Conservation (phyloP, 1,284 basidiomycete species). For the Microbotryomycetes sp. region DNA sequence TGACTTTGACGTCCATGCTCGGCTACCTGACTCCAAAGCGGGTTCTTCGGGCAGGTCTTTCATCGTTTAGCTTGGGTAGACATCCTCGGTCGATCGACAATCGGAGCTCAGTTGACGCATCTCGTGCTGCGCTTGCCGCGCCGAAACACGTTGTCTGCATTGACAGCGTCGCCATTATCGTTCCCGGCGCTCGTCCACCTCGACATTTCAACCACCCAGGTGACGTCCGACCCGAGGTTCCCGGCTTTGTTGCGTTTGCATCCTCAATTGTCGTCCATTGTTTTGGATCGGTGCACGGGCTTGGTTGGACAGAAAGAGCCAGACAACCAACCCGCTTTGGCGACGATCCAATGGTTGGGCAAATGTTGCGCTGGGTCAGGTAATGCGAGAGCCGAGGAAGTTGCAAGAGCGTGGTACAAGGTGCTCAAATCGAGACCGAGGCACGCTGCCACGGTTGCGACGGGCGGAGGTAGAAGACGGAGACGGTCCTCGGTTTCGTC, state of each 20-base stretch:
- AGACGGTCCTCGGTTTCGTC: too few relatives aligned
- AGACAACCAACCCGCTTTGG: slow-evolving; percentile 12
- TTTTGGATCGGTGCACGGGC: slow-evolving; percentile 25
- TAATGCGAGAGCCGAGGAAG: slow-evolving; percentile 15
- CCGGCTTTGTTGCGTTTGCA: slow-evolving; percentile 12
- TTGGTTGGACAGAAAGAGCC: slow-evolving; percentile 13
- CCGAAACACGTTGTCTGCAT: slow-evolving; percentile 26
- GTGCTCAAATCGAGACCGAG: slow-evolving; percentile 18
- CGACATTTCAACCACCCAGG: slow-evolving; percentile 33
- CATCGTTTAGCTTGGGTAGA: neutral
- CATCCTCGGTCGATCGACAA: slow-evolving; percentile 19
- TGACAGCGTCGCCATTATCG: slow-evolving; percentile 18
- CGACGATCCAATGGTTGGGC: slow-evolving; percentile 23
- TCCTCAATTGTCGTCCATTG: slow-evolving; percentile 7
- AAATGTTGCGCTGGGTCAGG: slow-evolving; percentile 3
- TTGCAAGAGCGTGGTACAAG: slow-evolving; percentile 10
- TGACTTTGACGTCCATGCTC: too few relatives aligned
- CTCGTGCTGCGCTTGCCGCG: slow-evolving; percentile 32
- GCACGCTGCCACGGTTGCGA: slow-evolving; percentile 2
- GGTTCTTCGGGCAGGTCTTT: too few relatives aligned
- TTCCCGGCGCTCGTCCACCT: slow-evolving; percentile 25
- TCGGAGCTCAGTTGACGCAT: slow-evolving; percentile 21
- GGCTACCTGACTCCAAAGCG: too few relatives aligned
- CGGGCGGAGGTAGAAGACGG: neutral
- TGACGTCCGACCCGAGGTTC: slow-evolving; percentile 11